Conservation (phyloP, 140 eudicot species). For the Stevia rebaudiana region DNA sequence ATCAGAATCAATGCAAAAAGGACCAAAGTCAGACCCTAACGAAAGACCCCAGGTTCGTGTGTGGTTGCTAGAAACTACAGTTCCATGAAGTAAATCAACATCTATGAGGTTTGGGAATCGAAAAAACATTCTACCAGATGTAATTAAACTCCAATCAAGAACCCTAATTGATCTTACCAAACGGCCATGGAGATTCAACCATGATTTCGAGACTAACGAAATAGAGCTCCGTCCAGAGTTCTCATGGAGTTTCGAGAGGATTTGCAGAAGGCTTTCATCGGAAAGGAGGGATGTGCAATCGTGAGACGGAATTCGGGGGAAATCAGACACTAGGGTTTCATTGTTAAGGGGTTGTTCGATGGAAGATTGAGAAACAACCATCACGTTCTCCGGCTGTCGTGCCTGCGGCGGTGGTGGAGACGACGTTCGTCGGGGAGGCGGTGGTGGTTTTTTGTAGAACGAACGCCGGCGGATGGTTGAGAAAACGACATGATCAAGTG, state of each 20-base stretch:
- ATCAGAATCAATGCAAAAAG: conserved; percentile 47
- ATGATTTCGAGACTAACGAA: conserved; percentile 53
- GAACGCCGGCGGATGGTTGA: conserved; percentile 46
- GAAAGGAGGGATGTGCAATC: conserved; percentile 41
- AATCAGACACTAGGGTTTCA: conserved; percentile 27
- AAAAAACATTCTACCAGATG: conserved; percentile 45
- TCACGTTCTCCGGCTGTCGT: neutral
- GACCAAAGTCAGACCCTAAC: conserved; percentile 35
- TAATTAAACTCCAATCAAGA: conserved; percentile 59
- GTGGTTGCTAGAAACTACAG: conserved; percentile 32
- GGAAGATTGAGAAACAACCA: conserved; percentile 5
- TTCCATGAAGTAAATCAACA: conserved; percentile 52
- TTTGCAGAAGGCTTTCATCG: conserved; percentile 45
- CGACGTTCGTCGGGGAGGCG: conserved; percentile 11
- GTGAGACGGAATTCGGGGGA: conserved; percentile 20
- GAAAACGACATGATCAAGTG: conserved; percentile 37
- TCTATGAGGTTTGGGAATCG: conserved; percentile 62
- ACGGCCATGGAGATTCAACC: conserved; percentile 63
- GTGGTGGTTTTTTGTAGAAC: conserved; percentile 32
- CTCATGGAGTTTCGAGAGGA: conserved; percentile 34
- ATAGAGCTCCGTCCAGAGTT: conserved; percentile 30
- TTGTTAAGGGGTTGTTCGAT: conserved; percentile 7
- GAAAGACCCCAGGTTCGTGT: conserved; percentile 33
- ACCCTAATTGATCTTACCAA: conserved; percentile 48
- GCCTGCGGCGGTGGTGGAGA: conserved; percentile 6